Evolutionary conservation across 2,329 filamentous ascomycete genomes (phyloP), one percentile per base, ranked within the genome.

Genomic region (Fusarium acutatum): DNA sequence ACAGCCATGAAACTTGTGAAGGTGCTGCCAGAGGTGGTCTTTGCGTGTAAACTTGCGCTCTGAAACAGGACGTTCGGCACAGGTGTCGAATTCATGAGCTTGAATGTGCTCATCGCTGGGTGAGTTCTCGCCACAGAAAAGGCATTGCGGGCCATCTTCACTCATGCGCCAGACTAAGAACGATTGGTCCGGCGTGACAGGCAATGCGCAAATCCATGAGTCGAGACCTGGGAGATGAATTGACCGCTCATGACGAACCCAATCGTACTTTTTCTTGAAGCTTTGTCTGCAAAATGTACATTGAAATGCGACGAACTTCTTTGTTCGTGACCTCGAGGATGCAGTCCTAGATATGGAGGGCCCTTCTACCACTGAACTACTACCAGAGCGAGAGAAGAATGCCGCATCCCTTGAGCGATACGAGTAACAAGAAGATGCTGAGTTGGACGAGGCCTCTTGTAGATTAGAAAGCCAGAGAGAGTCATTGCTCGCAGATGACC

Each of bases 131-230:
- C 83, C 83, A 56, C 83, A 85, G 38, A 84, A 84, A 26, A 82
- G 72, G 64, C 83, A 85, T 28, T 83, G 79, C 0, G 83, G 80
- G 15, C 82, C 81, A 11, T 82, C 84, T 24, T 86, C 84, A 22
- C 83, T 81, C 47, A 88, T 83, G 8, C 87, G 84, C 70, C 88
- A 85, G 5, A 88, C 83, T 1, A 86, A 82, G 3, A 85, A 79
- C 0, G 88, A 76, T 60, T 82, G 78, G n/a, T 77, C 75, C 4
- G 75, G 63, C 2, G 78, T 72, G 7, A 82, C 65, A 8, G 82
- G 82, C 3, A 81, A 83, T 0, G 84, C 84, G 71, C 89, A 91
- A 10, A 89, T 84, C 85, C 85, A 89, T 0, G 79, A 80, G 41
- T 81, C 79, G 10, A 82, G 80, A 1, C 80, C 80, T 9, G 86